These are phyloP conservation scores for Talaromyces sp. DNA, from an alignment of 2,329 filamentous ascomycete genomes.

Conservation along the genomic window DNA sequence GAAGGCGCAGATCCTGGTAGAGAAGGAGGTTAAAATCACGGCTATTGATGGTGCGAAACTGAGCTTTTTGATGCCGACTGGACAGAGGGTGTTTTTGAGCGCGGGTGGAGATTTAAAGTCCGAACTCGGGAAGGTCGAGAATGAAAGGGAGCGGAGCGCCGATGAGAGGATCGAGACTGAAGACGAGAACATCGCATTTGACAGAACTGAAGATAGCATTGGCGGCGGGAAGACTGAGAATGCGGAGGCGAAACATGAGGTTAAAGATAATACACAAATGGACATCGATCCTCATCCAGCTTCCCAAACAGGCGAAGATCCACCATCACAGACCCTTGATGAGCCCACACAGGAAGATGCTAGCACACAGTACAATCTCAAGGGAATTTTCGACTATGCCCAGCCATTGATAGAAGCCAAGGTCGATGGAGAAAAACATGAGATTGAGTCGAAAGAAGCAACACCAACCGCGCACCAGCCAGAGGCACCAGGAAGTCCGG, in stretches of 20 bases:
- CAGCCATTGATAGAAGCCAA: not conserved
- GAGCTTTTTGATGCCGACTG: constrained; percentile 40
- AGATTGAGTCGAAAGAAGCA: not conserved
- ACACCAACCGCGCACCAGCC: not conserved
- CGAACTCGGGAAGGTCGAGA: not conserved
- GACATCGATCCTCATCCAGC: not conserved
- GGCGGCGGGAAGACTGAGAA: not conserved
- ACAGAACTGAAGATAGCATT: not conserved
- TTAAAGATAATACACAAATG: not conserved
- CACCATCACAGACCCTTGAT: not conserved
- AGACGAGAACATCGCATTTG: not conserved
- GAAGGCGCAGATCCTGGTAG: constrained; percentile 30
- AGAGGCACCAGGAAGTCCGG: not conserved
- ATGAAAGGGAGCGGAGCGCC: not conserved
- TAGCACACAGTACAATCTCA: not conserved
- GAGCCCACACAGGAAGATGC: not conserved
- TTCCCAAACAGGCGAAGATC: not conserved
- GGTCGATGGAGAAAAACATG: not conserved
- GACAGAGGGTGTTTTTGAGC: constrained; percentile 34
- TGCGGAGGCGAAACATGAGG: not conserved
- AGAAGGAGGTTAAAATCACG: constrained; percentile 44
- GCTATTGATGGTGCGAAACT: constrained; percentile 32
- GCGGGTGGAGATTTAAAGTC: constrained; percentile 10
- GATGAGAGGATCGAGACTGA: not conserved
- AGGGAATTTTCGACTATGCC: not conserved